Base-by-base conservation (phyloP, 306 rosid genomes). In the Prosopis cineraria region DNA sequence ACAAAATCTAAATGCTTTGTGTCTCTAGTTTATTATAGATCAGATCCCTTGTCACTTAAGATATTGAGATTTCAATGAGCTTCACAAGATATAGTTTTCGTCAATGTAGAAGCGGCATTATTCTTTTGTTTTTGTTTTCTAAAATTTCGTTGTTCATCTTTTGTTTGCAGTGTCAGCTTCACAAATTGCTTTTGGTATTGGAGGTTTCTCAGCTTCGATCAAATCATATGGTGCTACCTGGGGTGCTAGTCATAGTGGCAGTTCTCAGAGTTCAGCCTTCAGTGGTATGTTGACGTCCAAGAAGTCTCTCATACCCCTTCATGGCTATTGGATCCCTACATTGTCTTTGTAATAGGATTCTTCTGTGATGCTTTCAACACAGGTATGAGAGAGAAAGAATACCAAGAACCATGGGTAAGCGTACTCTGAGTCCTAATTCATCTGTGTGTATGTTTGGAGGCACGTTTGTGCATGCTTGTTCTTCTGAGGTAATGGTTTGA, bases 361-460 rank as follows among this genome's bases (percentile, higher is more conserved):
- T 70, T 72, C 34, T 82, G 52, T 78, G 59, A 80, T 75, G 79
- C 77, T 74, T 81, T 67, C 25, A 55, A 74, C 33, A 34, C 81
- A 24, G 89, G 63, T 9, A 17, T 1, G 22, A 76, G 40, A n/a
- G n/a, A 82, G 86, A 88, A 88, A 88, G 97, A 95, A 68, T 92
- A 91, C 85, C 63, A 58, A 74, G 96, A 90, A 77, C 97, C 97
- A 63, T 91, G 93, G 93, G 98, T 92, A 50, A 67, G 91, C 85
- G 60, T 75, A 75, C 52, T 39, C 33, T 37, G 65, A 72, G 24
- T 25, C 52, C 25, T 25, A 25, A 58, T 37, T 47, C 66, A 36
- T 29, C 2, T 63, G 34, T 75, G 12, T 73, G 24, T 30, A 45
- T 44, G 48, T 80, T 48, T 70, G 81, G 44, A 39, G 48, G 66